Percentiles rank a stretch among this genome's conserved stretches.
phyloP scores from a whole-genome alignment of 306 rosid species.

The Vigna mungo region DNA sequence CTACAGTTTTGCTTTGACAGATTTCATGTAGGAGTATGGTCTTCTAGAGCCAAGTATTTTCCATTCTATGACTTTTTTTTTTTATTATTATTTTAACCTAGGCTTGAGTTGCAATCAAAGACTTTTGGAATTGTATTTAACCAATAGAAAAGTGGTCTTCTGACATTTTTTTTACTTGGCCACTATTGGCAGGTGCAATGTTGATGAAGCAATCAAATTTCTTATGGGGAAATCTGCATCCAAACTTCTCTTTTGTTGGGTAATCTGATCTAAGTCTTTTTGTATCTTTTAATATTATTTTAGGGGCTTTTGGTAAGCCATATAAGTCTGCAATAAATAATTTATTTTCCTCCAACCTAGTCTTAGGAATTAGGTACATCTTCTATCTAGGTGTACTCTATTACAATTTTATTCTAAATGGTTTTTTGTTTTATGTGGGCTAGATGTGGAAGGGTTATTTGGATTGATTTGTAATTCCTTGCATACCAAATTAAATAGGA shows the following conservation, averaged over 20 bases:
- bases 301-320: conserved; percentile 31
- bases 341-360: conserved; percentile 29
- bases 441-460: conserved; percentile 23
- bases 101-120: conserved; percentile 36
- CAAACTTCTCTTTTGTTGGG: conserved; percentile 89
- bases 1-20: conserved; percentile 79
- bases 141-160: conserved; percentile 32
- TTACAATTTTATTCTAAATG: conserved; percentile 31
- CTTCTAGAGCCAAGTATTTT: conserved; percentile 83
- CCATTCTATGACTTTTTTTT: conserved; percentile 43
- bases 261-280: conserved; percentile 45
- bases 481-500: conserved; percentile 16
- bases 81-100: conserved; percentile 30
- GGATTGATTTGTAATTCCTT: conserved; percentile 30
- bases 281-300: not conserved
- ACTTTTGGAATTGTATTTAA: conserved; percentile 17
- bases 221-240: conserved; percentile 61
- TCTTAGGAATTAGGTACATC: not conserved
- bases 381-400: conserved; percentile 23
- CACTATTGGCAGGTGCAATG: conserved; percentile 63
- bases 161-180: conserved; percentile 20
- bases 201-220: conserved; percentile 55
- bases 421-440: conserved; percentile 3
- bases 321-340: conserved; percentile 24
- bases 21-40: conserved; percentile 92